phyloP scores from a whole-genome alignment of 176 grass and related monocot species.

The Miscanthus lutarioriparius region DNA sequence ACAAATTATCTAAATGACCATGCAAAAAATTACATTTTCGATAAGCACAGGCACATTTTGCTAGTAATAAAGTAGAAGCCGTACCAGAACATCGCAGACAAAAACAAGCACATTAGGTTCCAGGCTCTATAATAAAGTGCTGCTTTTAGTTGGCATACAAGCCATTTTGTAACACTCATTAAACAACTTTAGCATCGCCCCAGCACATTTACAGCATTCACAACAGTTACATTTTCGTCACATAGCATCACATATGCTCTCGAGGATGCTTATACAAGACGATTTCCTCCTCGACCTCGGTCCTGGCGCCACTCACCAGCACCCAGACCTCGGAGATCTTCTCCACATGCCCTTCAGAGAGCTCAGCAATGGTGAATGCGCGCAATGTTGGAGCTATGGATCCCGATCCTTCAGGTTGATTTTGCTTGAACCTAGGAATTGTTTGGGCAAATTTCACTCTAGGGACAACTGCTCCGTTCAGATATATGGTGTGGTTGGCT shows the following conservation, averaged over 20 bases:
- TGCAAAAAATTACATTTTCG: neutral
- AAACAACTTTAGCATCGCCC: constrained; percentile 11
- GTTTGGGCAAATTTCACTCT: constrained; percentile 50
- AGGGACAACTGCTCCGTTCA: constrained; percentile 87
- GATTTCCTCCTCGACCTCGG: constrained; percentile 70
- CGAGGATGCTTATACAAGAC: constrained; percentile 52
- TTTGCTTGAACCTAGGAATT: constrained; percentile 19
- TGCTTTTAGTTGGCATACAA: neutral
- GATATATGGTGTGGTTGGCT: constrained; percentile 58
- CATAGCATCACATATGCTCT: constrained; percentile 26
- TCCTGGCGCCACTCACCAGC: constrained; percentile 34
- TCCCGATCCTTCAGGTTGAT: constrained; percentile 34
- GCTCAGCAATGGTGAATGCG: constrained; percentile 62
- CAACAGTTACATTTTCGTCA: neutral
- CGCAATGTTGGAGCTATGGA: constrained; percentile 29
- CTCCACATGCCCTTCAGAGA: constrained; percentile 53
- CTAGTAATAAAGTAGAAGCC: neutral
- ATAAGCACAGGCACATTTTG: neutral
- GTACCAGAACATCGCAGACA: neutral
- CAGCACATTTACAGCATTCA: constrained; percentile 26
- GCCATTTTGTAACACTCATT: neutral
- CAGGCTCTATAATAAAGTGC: neutral
- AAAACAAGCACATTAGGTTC: neutral
- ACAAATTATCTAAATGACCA: neutral
- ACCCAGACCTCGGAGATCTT: constrained; percentile 87